phyloP scores from a whole-genome alignment of 2,329 filamentous ascomycete genomes.

The Apiospora phragmitis region DNA sequence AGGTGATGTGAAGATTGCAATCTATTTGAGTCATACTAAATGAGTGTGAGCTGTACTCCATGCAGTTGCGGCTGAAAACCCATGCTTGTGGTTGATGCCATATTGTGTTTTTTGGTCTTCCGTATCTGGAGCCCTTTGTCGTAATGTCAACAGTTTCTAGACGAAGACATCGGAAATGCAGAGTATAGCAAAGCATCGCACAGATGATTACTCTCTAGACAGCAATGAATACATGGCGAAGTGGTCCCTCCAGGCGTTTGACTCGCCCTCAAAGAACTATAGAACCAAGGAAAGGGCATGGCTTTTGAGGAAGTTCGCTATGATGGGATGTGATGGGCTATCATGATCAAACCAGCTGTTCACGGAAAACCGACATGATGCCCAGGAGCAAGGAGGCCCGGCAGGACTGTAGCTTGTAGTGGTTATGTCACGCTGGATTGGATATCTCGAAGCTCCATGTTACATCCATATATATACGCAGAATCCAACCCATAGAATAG shows the following conservation, averaged over 20 bases:
- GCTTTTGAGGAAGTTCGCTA: too few relatives aligned
- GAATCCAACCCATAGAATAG: background rate
- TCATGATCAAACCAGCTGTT: background rate
- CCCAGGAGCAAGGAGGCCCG: background rate
- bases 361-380: background rate
- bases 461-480: background rate
- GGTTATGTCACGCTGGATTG: background rate
- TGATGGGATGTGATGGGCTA: background rate
- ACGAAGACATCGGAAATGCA: background rate
- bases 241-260: background rate
- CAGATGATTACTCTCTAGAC: background rate
- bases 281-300: background rate
- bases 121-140: too few relatives aligned
- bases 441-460: background rate
- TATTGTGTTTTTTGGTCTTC: background rate
- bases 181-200: background rate
- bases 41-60: background rate
- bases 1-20: background rate
- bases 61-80: background rate
- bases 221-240: background rate
- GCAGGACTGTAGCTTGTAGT: background rate
- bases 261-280: too few relatives aligned
- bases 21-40: background rate
- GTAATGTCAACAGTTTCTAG: too few relatives aligned
- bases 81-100: background rate